Evolutionary conservation across 2,329 filamentous ascomycete genomes (phyloP).

Genomic region (Colletotrichum sp.): DNA sequence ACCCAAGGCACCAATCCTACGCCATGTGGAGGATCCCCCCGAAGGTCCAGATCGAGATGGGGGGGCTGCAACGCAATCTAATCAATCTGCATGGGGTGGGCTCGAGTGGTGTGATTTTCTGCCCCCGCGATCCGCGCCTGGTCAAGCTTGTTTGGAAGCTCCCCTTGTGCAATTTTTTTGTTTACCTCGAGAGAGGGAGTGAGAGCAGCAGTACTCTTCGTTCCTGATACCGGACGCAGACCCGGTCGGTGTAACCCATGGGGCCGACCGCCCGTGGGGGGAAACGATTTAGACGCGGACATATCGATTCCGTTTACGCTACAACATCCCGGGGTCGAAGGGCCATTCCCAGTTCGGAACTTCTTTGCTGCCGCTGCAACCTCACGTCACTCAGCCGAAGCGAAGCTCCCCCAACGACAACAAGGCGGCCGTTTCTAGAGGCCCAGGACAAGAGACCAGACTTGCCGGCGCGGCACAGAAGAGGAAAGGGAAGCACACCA

Average conservation of each 20-base stretch:
- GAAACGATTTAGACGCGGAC: constrained; percentile 13
- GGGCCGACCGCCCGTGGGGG: background rate
- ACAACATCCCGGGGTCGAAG: background rate
- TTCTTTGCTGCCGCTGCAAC: background rate
- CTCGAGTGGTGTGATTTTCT: constrained; percentile 10
- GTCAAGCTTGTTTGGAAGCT: background rate
- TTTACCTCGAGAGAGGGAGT: background rate
- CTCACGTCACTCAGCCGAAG: constrained; percentile 7
- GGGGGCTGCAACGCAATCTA: constrained; percentile 18
- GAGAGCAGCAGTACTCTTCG: background rate
- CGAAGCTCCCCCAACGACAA: background rate
- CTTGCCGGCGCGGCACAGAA: background rate
- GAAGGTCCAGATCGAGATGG: background rate
- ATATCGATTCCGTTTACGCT: constrained; percentile 12
- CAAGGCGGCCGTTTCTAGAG: background rate
- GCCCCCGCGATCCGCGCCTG: background rate
- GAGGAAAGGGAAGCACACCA: background rate
- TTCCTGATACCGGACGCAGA: background rate
- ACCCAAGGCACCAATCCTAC: background rate
- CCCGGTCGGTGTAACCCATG: background rate
- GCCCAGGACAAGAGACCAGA: background rate
- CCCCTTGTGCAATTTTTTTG: background rate
- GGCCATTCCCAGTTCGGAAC: background rate
- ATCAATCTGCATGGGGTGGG: background rate
- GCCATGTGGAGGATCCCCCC: background rate